These are phyloP conservation scores for Botrytis elliptica DNA, from an alignment of 2,329 filamentous ascomycete genomes.

Conservation along the genomic window DNA sequence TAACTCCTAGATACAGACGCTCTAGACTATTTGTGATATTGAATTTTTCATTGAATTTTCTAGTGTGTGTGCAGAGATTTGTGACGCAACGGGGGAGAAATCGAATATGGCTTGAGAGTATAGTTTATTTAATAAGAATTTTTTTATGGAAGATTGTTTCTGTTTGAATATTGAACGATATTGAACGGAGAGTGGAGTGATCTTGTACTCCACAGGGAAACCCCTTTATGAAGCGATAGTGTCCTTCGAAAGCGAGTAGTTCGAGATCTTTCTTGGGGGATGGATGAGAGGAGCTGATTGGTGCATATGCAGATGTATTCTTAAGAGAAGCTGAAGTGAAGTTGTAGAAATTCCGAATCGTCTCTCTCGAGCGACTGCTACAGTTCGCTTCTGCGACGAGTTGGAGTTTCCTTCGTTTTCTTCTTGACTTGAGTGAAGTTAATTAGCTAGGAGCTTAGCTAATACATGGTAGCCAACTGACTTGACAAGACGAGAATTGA, in stretches of 20 bases:
- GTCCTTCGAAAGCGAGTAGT: too few relatives aligned
- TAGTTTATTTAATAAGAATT: too few relatives aligned
- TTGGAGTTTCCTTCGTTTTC: background rate
- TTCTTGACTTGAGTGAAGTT: background rate
- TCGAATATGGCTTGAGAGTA: too few relatives aligned
- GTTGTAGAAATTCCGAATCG: background rate
- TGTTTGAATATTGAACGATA: too few relatives aligned
- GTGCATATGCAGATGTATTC: background rate
- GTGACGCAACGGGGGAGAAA: accelerated
- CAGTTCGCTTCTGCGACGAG: too few relatives aligned
- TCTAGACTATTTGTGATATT: too few relatives aligned
- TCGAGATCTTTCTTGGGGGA: accelerated
- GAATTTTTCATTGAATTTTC: too few relatives aligned
- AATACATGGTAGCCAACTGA: background rate
- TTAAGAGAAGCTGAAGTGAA: background rate
- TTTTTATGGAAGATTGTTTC: too few relatives aligned
- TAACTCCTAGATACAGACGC: too few relatives aligned
- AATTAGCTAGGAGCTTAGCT: background rate
- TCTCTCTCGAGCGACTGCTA: too few relatives aligned
- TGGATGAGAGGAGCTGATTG: too few relatives aligned
- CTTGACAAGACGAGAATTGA: background rate
- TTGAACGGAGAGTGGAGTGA: background rate
- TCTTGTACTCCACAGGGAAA: background rate
- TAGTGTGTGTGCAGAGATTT: too few relatives aligned
- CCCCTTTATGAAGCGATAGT: background rate